Percentiles rank a stretch among this genome's conserved stretches.
Conservation (phyloP, 495 filamentous ascomycete genomes). For the Penicillium coffeae region DNA sequence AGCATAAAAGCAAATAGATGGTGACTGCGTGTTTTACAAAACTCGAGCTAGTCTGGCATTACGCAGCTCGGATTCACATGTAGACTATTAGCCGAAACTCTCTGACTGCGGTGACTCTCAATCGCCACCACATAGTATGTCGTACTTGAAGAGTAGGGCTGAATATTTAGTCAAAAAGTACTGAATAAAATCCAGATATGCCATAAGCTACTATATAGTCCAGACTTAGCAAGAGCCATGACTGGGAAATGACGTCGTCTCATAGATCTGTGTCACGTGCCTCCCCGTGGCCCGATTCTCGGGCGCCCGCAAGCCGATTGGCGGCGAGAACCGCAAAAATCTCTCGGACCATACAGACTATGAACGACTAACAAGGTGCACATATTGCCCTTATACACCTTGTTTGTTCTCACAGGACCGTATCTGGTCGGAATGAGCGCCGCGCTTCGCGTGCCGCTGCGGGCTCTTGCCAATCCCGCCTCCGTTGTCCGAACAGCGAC, state of each 20-base stretch:
- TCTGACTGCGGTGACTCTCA: too few species aligned
- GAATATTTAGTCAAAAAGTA: too few species aligned
- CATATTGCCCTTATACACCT: not conserved
- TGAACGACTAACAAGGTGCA: constrained; percentile 13
- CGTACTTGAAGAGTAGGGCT: too few species aligned
- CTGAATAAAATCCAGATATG: too few species aligned
- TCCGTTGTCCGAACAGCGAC: constrained; percentile 24
- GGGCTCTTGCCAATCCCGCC: constrained; percentile 35
- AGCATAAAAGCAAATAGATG: too few species aligned
- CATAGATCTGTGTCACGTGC: constrained; percentile 18
- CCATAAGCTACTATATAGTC: too few species aligned
- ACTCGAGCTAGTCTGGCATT: too few species aligned
- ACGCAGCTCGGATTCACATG: too few species aligned
- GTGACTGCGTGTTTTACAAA: too few species aligned
- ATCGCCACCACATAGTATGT: too few species aligned
- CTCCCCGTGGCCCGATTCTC: constrained; percentile 6
- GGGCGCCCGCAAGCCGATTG: constrained; percentile 21
- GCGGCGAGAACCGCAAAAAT: constrained; percentile 27
- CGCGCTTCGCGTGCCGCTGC: constrained; percentile 36
- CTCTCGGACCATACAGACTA: constrained; percentile 18
- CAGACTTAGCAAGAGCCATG: not conserved
- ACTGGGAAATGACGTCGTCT: too few species aligned
- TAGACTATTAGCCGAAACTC: too few species aligned
- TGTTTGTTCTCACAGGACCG: constrained; percentile 3
- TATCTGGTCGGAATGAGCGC: constrained; percentile 35